Evolutionary conservation across 148 eudicot species (phyloP).

Genomic region (Pouteria glomerata): DNA sequence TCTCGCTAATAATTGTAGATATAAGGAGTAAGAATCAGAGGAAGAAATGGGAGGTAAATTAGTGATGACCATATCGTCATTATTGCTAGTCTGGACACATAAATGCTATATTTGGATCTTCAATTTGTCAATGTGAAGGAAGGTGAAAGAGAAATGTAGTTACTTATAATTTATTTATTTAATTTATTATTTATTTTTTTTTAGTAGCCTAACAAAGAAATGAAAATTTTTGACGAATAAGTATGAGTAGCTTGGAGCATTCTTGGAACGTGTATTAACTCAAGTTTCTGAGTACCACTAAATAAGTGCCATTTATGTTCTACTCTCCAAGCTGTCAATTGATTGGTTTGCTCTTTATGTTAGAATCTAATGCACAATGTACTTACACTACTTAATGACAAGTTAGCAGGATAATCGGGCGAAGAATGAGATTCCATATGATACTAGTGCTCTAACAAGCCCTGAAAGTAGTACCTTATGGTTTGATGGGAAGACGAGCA

Average conservation of each 20-base stretch:
- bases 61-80: background rate
- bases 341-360: background rate
- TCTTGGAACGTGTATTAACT: background rate
- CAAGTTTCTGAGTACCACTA: background rate
- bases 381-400: background rate
- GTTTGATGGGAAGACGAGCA: slow-evolving; percentile 10
- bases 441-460: slow-evolving; percentile 9
- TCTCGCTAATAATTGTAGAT: background rate
- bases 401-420: slow-evolving; percentile 17
- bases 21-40: background rate
- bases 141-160: too few relatives aligned
- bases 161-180: too few relatives aligned
- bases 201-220: too few relatives aligned
- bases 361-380: background rate
- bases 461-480: slow-evolving; percentile 35
- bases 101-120: background rate
- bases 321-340: background rate
- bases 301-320: background rate
- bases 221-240: too few relatives aligned
- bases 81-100: background rate
- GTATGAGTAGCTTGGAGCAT: too few relatives aligned
- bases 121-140: too few relatives aligned
- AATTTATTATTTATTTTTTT: too few relatives aligned
- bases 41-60: background rate
- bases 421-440: slow-evolving; percentile 14